A percentile compares a stretch with the other conserved stretches of the same genome.
These are phyloP conservation scores for Neurospora crassa DNA, from an alignment of 2,329 filamentous ascomycete genomes.

Conservation along the genomic window DNA sequence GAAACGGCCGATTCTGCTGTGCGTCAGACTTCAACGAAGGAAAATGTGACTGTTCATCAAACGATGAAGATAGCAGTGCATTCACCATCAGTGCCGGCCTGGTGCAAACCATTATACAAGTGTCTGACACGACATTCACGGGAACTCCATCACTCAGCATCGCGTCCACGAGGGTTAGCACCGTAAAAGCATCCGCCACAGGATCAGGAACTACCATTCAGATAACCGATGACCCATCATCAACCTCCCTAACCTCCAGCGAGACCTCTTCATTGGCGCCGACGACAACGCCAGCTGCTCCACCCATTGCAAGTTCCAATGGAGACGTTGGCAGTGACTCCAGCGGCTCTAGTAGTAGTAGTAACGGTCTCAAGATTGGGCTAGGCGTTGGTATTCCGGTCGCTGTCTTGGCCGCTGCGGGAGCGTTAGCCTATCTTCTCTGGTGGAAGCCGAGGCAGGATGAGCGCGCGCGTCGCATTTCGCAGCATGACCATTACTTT, in stretches of 20 bases:
- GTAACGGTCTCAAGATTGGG: conserved; percentile 1
- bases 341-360: background rate
- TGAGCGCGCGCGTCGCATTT: background rate
- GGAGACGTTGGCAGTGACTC: background rate
- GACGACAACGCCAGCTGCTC: background rate
- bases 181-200: background rate
- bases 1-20: conserved; percentile 16
- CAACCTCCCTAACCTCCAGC: background rate
- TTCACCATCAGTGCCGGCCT: conserved; percentile 8
- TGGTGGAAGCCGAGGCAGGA: background rate
- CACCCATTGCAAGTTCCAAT: background rate
- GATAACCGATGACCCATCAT: too few relatives aligned
- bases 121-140: conserved; percentile 7
- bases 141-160: conserved; percentile 4
- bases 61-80: background rate
- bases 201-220: background rate
- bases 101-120: conserved; percentile 15
- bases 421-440: background rate
- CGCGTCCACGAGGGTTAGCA: background rate
- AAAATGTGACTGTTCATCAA: conserved; percentile 14
- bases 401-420: background rate
- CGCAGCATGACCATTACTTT: background rate
- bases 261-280: background rate
- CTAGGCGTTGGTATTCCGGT: conserved; percentile 3
- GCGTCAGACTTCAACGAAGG: conserved; percentile 14